A percentile compares a stretch with the other conserved stretches of the same genome.
Conservation (phyloP, 2,329 filamentous ascomycete genomes). For the Colletotrichum sp. region DNA sequence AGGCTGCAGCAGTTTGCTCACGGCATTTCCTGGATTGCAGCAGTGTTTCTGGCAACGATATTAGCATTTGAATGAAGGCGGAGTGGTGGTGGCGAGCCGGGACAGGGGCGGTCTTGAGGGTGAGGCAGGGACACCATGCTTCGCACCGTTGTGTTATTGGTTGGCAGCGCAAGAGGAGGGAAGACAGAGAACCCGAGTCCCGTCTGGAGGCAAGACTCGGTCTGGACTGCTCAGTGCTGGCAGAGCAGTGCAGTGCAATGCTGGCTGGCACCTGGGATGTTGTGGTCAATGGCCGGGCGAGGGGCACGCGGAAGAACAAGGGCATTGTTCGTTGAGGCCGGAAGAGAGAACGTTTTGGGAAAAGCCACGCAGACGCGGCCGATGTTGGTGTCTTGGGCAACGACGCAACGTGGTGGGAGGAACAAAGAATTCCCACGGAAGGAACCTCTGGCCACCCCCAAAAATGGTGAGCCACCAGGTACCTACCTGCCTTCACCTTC, state of each 20-base stretch:
- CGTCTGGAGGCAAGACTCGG: neutral
- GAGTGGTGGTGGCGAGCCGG: neutral
- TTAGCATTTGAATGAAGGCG: neutral
- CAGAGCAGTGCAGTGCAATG: neutral
- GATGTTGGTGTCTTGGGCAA: constrained; percentile 2
- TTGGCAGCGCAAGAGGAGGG: neutral
- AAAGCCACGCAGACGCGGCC: constrained; percentile 1
- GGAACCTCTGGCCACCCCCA: neutral
- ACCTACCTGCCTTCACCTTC: neutral
- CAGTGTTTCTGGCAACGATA: neutral
- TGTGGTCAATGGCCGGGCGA: neutral
- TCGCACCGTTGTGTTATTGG: neutral
- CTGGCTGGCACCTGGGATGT: neutral
- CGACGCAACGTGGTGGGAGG: neutral
- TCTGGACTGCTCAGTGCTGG: neutral
- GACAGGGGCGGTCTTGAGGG: neutral
- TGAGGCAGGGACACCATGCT: neutral
- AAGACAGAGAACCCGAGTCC: neutral
- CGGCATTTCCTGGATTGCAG: neutral
- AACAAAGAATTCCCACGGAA: neutral
- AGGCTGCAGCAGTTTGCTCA: neutral
- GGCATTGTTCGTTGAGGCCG: constrained; percentile 2
- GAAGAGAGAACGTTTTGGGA: constrained; percentile 5
- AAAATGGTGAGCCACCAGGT: neutral
- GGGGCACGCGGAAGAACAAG: neutral